Evolutionary conservation across 164 flowering plant species (phyloP).

Genomic region (Protea cynaroides): DNA sequence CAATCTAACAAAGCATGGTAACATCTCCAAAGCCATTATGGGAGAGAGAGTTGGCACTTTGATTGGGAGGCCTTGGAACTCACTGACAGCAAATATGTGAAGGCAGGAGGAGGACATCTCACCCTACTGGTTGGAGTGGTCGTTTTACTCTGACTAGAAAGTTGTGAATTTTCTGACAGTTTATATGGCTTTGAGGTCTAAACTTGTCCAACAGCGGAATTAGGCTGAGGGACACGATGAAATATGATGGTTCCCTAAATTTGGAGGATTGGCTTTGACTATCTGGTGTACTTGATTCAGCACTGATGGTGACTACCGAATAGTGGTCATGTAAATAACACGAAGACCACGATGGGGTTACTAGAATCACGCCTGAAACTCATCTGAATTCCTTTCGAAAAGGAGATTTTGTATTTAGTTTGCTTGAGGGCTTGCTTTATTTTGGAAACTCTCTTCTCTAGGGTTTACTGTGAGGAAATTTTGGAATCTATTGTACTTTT

Average conservation of each 20-base stretch:
- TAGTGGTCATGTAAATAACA: slow-evolving; percentile 1
- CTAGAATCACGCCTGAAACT: not conserved
- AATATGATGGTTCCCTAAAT: slow-evolving; percentile 4
- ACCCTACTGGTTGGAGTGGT: not conserved
- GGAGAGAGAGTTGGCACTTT: slow-evolving; percentile 95
- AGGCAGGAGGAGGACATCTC: not conserved
- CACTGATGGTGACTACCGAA: not conserved
- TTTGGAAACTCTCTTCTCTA: too few species aligned
- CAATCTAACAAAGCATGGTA: slow-evolving; percentile 74
- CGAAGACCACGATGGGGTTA: not conserved
- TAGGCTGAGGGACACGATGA: not conserved
- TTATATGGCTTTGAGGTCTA: not conserved
- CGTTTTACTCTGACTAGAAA: not conserved
- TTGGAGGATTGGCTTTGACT: not conserved
- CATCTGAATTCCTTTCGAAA: not conserved
- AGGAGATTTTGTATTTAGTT: not conserved
- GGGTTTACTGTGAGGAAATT: too few species aligned
- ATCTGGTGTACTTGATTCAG: not conserved
- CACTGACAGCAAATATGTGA: slow-evolving; percentile 28
- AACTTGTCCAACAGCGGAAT: not conserved
- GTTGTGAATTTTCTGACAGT: not conserved
- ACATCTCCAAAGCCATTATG: slow-evolving; percentile 73
- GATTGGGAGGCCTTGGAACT: slow-evolving; percentile 58
- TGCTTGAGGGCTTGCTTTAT: slow-evolving; percentile 10
- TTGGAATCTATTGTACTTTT: too few species aligned